Conservation (phyloP, 768 basidiomycete species). For the Thelephora ganbajun region DNA sequence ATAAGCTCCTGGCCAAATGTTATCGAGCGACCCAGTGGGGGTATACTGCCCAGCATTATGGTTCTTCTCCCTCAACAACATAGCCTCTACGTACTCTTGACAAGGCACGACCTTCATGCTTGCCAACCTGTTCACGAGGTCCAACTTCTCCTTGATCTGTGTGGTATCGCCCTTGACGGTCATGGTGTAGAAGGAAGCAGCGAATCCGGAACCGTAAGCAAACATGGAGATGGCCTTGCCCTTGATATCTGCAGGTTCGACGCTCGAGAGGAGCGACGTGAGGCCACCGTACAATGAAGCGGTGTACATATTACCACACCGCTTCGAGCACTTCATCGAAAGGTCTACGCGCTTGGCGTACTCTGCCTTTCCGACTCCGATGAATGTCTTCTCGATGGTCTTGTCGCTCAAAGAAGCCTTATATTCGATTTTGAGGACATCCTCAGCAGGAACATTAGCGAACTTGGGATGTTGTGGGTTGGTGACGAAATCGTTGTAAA, state of each 20-base stretch:
- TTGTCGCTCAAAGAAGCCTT: conserved; percentile 83
- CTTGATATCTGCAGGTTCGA: conserved; percentile 53
- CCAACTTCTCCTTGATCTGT: conserved; percentile 69
- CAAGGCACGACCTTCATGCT: conserved; percentile 86
- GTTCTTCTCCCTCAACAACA: conserved; percentile 88
- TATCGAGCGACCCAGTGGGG: conserved; percentile 75
- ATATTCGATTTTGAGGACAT: conserved; percentile 51
- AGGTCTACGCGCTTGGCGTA: conserved; percentile 71
- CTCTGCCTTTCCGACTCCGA: conserved; percentile 57
- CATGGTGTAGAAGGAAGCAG: conserved; percentile 86
- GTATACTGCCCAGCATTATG: conserved; percentile 81
- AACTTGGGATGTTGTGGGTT: conserved; percentile 58
- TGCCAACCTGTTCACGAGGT: conserved; percentile 64
- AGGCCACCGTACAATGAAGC: conserved; percentile 92
- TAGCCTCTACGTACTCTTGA: conserved; percentile 82
- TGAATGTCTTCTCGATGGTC: conserved; percentile 88
- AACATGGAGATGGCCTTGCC: conserved; percentile 88
- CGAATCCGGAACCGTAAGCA: conserved; percentile 93
- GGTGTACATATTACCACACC: conserved; percentile 98
- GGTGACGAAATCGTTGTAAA: conserved; percentile 85
- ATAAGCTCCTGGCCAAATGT: conserved; percentile 90
- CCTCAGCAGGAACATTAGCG: conserved; percentile 57
- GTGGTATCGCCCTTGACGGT: conserved; percentile 79
- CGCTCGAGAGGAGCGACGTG: conserved; percentile 66
- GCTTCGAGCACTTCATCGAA: conserved; percentile 73